Conservation (phyloP, 306 rosid species). For the Ochetophila trinervis region DNA sequence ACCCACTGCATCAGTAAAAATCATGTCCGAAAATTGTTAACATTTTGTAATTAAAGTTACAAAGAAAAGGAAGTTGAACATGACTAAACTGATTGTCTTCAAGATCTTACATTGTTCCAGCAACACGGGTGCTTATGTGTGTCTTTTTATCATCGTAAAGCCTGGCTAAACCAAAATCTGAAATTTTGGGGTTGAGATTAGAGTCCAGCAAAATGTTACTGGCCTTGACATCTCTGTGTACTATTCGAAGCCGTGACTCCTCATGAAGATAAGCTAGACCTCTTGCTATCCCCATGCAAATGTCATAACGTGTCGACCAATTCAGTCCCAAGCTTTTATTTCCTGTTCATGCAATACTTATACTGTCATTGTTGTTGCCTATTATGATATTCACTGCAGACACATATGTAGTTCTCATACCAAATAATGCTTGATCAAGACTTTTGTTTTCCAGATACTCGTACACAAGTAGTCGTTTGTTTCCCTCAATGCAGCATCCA, state of each 20-base stretch:
- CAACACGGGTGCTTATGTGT: conserved; percentile 77
- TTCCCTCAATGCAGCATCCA: conserved; percentile 77
- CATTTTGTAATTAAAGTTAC: not conserved
- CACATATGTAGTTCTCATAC: conserved; percentile 31
- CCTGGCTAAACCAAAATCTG: conserved; percentile 78
- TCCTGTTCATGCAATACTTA: conserved; percentile 33
- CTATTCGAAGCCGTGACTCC: conserved; percentile 69
- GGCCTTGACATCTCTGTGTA: conserved; percentile 83
- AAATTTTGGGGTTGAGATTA: conserved; percentile 64
- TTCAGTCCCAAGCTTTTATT: conserved; percentile 36
- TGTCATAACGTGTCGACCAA: conserved; percentile 70
- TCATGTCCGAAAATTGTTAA: not conserved
- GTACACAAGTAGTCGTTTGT: conserved; percentile 65
- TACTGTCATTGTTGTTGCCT: not conserved
- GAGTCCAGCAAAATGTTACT: conserved; percentile 72
- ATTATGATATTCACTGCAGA: not conserved
- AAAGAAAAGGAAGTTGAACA: not conserved
- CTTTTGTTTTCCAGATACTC: conserved; percentile 82
- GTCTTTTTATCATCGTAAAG: conserved; percentile 75
- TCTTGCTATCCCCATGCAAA: conserved; percentile 71
- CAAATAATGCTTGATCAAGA: conserved; percentile 85
- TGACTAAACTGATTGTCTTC: not conserved
- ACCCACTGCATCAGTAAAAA: conserved; percentile 46
- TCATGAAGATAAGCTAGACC: conserved; percentile 76
- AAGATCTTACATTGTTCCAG: conserved; percentile 68